Percentiles rank a stretch among this genome's conserved stretches.
These are phyloP conservation scores for Aspergillus fructus DNA, from an alignment of 2,329 filamentous ascomycete genomes.

Conservation along the genomic window DNA sequence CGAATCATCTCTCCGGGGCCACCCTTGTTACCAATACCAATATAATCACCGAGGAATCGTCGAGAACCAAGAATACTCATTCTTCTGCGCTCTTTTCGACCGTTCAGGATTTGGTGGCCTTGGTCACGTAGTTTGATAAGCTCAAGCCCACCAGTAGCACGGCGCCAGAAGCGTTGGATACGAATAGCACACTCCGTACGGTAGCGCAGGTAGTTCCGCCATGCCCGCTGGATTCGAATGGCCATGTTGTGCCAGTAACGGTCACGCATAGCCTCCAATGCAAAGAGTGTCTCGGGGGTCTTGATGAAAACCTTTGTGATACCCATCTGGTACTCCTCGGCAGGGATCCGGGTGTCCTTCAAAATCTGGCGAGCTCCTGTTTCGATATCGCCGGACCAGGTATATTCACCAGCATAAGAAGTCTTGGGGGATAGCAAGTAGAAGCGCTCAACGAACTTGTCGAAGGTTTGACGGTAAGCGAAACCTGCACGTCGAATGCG, in stretches of 20 bases:
- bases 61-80: slow-evolving; percentile 90
- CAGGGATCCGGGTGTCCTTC: slow-evolving; percentile 92
- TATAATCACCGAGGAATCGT: slow-evolving; percentile 91
- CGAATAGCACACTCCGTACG: slow-evolving; percentile 87
- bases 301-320: slow-evolving; percentile 98
- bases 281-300: slow-evolving; percentile 93
- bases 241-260: slow-evolving; percentile 99
- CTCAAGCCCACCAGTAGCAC: slow-evolving; percentile 85
- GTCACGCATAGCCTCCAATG: slow-evolving; percentile 95
- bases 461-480: slow-evolving; percentile 93
- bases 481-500: slow-evolving; percentile 95
- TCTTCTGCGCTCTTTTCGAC: slow-evolving; percentile 84
- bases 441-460: slow-evolving; percentile 97
- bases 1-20: slow-evolving; percentile 82
- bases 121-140: slow-evolving; percentile 85
- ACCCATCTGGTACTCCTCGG: slow-evolving; percentile 96
- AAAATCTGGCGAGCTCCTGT: slow-evolving; percentile 88
- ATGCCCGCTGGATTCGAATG: slow-evolving; percentile 92
- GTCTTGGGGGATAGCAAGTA: slow-evolving; percentile 92
- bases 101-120: slow-evolving; percentile 76
- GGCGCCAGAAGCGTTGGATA: slow-evolving; percentile 94
- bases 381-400: slow-evolving; percentile 85
- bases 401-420: slow-evolving; percentile 95
- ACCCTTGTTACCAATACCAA: slow-evolving; percentile 77
- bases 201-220: slow-evolving; percentile 93